Evolutionary conservation across 2,329 filamentous ascomycete genomes (phyloP).

Genomic region (Didymella glomerata): DNA sequence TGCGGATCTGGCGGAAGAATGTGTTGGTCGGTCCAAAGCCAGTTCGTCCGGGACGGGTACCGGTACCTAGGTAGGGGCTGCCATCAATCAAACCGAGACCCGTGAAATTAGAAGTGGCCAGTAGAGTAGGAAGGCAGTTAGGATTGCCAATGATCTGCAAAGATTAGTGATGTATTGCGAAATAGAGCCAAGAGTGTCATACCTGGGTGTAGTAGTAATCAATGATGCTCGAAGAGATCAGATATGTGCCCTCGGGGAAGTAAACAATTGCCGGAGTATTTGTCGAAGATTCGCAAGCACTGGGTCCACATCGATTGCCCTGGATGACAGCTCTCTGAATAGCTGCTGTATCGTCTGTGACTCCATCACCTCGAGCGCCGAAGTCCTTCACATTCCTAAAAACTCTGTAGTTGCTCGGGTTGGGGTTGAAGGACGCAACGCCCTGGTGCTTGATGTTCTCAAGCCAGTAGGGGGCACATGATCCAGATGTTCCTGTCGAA

Average conservation of each 20-base stretch:
- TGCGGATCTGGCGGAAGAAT: conserved; percentile 71
- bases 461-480: conserved; percentile 52
- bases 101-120: conserved; percentile 62
- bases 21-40: conserved; percentile 64
- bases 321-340: conserved; percentile 58
- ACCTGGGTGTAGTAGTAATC: conserved; percentile 69
- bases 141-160: conserved; percentile 65
- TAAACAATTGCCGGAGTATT: conserved; percentile 65
- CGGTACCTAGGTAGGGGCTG: conserved; percentile 58
- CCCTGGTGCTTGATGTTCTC: conserved; percentile 55
- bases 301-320: conserved; percentile 54
- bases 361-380: conserved; percentile 50
- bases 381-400: conserved; percentile 56
- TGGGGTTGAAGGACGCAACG: conserved; percentile 49
- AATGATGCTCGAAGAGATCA: conserved; percentile 65
- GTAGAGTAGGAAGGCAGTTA: conserved; percentile 63
- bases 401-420: conserved; percentile 51
- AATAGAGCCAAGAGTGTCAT: neutral
- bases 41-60: conserved; percentile 39
- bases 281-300: conserved; percentile 56
- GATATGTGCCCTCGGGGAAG: conserved; percentile 67
- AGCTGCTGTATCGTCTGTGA: conserved; percentile 60
- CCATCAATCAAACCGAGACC: conserved; percentile 67
- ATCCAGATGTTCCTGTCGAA: conserved; percentile 24
- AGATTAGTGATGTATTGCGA: conserved; percentile 11